Conservation (phyloP, 805 yeast genomes). For the Kodamaea fukazawae region DNA sequence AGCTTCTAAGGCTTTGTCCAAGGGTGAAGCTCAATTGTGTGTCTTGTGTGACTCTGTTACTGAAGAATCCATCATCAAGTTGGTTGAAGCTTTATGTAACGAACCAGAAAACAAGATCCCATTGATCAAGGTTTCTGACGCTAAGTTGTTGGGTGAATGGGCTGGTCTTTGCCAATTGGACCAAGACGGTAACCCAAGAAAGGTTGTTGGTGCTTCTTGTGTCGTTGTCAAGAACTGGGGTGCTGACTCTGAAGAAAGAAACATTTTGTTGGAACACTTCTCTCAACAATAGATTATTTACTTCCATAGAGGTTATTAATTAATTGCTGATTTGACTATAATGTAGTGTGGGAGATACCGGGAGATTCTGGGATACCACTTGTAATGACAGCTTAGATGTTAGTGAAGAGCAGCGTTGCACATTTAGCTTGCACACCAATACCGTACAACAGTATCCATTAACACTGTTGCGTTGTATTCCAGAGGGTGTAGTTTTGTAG, state of each 20-base stretch:
- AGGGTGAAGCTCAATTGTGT: conserved; percentile 97
- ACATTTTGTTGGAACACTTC: conserved; percentile 93
- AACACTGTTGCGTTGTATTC: no score
- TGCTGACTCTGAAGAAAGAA: conserved; percentile 97
- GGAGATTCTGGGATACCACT: no score
- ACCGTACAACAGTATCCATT: no score
- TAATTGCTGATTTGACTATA: no score
- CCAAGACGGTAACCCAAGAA: conserved; percentile 99
- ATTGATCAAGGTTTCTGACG: conserved; percentile 98
- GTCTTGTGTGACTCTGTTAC: conserved; percentile 98
- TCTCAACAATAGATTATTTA: conserved; percentile 67
- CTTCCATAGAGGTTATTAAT: neutral
- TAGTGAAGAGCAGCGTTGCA: no score
- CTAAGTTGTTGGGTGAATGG: conserved; percentile 99
- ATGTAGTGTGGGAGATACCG: no score
- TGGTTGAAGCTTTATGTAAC: conserved; percentile 99
- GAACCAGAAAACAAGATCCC: conserved; percentile 96
- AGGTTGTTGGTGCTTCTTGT: conserved; percentile 99
- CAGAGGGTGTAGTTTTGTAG: no score
- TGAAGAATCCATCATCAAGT: conserved; percentile 93
- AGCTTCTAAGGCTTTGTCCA: conserved; percentile 97
- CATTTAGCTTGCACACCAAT: no score
- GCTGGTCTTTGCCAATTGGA: conserved; percentile 99
- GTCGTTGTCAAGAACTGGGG: conserved; percentile 99
- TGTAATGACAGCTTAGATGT: no score